phyloP scores from a whole-genome alignment of 495 filamentous ascomycete species.

The Podospora tetraspora region DNA sequence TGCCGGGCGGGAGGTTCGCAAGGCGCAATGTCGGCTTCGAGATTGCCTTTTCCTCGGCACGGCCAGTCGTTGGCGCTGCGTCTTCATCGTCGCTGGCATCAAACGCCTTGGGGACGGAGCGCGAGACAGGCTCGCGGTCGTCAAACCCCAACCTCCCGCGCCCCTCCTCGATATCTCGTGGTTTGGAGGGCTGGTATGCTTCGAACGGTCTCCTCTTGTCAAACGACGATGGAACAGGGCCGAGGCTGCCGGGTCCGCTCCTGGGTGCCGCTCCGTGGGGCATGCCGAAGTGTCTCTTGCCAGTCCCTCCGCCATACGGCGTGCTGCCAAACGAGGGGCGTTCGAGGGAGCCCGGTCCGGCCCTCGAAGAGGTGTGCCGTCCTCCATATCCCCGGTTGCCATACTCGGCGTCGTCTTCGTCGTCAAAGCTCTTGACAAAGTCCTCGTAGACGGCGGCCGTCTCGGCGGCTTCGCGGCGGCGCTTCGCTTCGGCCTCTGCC shows the following conservation, averaged over 20 bases:
- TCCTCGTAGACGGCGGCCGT: constrained; percentile 86
- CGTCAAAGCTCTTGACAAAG: constrained; percentile 85
- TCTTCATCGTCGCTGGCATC: constrained; percentile 43
- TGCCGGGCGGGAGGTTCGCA: constrained; percentile 54
- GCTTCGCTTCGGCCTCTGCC: constrained; percentile 89
- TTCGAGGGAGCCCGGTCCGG: constrained; percentile 35
- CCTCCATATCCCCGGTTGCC: constrained; percentile 2
- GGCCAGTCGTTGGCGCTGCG: constrained; percentile 29
- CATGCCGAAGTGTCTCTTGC: constrained; percentile 45
- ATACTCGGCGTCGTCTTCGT: constrained; percentile 48
- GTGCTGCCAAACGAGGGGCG: constrained; percentile 30
- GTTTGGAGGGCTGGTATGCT: constrained; percentile 23
- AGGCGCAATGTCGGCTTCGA: constrained; percentile 87
- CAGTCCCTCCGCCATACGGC: constrained; percentile 33
- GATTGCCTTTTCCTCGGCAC: constrained; percentile 64
- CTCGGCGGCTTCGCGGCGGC: constrained; percentile 77
- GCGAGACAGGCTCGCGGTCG: constrained; percentile 27
- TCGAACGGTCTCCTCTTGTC: constrained; percentile 45
- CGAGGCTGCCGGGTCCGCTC: constrained; percentile 74
- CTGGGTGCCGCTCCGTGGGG: constrained; percentile 33
- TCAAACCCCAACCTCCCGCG: constrained; percentile 35
- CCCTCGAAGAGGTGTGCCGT: constrained; percentile 26
- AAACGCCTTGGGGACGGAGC: constrained; percentile 38
- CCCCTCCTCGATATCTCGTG: constrained; percentile 31
- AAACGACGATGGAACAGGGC: constrained; percentile 52